Conservation (phyloP, 352 stramenopile genomes). For the Pythium angustatum region DNA sequence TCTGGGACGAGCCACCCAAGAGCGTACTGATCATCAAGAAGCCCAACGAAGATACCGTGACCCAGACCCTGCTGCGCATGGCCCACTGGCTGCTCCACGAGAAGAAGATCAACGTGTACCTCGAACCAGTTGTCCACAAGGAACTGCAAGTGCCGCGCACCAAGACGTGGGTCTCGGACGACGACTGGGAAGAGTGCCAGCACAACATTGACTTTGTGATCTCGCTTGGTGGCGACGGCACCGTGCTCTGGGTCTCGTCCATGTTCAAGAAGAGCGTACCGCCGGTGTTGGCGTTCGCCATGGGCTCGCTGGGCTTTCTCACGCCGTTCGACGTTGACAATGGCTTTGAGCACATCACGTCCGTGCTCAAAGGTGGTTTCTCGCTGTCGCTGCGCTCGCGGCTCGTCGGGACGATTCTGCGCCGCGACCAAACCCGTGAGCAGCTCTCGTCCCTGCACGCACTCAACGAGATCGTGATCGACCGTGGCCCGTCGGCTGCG, state of each 20-base stretch:
- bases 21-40: conserved; percentile 89
- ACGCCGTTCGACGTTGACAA: conserved; percentile 90
- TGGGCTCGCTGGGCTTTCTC: conserved; percentile 96
- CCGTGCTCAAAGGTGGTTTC: conserved; percentile 79
- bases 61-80: conserved; percentile 65
- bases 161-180: conserved; percentile 60
- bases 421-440: conserved; percentile 53
- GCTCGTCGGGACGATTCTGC: conserved; percentile 71
- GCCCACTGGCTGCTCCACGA: conserved; percentile 74
- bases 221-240: conserved; percentile 95
- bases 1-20: conserved; percentile 85
- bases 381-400: conserved; percentile 83
- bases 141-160: conserved; percentile 57
- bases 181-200: conserved; percentile 73
- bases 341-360: conserved; percentile 66
- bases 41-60: conserved; percentile 78
- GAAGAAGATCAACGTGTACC: conserved; percentile 66
- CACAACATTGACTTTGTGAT: conserved; percentile 90
- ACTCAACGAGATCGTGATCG: conserved; percentile 99
- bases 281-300: conserved; percentile 94
- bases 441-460: conserved; percentile 85
- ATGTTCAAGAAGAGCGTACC: conserved; percentile 91
- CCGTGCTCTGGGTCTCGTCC: conserved; percentile 86
- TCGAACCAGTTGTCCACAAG: conserved; percentile 76
- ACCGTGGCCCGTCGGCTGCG: conserved; percentile 87